Evolutionary conservation across 352 stramenopile species (phyloP), one percentile per base, ranked within the genome.

Genomic region (Phytophthora citricola): DNA sequence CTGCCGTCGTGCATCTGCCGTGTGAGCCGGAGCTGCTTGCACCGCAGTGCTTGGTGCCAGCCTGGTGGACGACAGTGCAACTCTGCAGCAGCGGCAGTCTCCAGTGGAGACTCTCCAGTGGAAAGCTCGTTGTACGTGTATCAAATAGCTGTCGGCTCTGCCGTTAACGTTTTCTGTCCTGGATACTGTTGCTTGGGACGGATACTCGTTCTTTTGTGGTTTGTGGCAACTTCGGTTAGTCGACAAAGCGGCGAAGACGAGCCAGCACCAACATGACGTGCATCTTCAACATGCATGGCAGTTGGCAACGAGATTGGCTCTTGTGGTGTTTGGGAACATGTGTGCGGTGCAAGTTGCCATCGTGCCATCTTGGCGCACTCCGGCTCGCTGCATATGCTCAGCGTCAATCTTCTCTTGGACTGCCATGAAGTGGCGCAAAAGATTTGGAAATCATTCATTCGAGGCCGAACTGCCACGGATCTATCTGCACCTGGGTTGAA

Each of bases 291-390:
- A 26, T 17, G 22, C 11, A 39, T 47, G 27, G 38, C 17, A 20
- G 17, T 20, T 20, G 17, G 17, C n/a, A 39, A 48, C 40, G 24
- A 29, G 26, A 29, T 22, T 40, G 48, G 40, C 59, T 53, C 22
- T 34, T 46, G 38, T 39, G 60, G 15, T 44, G 56, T 41, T 54
- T 44, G 40, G 24, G 20, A 61, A 44, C 58, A 66, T 45, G 49
- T 61, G 58, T 14, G 39, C 26, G 2, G 14, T 47, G 27, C 27
- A 26, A 10, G n/a, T 32, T 49, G 34, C 10, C 36, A 24, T 32
- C 59, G 43, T 68, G 51, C 59, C 34, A 67, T 62, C 59, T 67
- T 68, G 51, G 59, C 49, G 29, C 20, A 7, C 39, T 59, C 47
- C 11, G 48, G 24, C 36, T 49, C 27, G 24, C 12, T 29, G 24